These are phyloP conservation scores for Zygosaccharomyces sapae DNA, from an alignment of 1,139 yeast genomes.

Conservation along the genomic window DNA sequence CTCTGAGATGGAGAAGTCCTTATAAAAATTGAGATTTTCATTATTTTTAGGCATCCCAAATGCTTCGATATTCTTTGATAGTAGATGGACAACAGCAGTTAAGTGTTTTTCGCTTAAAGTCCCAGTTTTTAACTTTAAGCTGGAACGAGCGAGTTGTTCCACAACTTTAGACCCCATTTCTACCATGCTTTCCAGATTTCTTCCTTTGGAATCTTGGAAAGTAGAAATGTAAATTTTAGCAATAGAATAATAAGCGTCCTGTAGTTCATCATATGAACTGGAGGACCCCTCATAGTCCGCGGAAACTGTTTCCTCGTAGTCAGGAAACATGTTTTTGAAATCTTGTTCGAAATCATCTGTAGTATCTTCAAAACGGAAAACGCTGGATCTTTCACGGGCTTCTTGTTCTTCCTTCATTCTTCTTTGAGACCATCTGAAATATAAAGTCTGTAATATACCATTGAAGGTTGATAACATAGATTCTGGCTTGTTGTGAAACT, in stretches of 20 bases:
- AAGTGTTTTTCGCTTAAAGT: constrained; percentile 40
- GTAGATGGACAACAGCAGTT: constrained; percentile 42
- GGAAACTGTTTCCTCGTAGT: constrained; percentile 58
- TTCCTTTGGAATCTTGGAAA: constrained; percentile 27
- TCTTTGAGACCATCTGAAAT: constrained; percentile 78
- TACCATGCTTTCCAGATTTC: constrained; percentile 37
- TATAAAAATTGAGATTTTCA: constrained; percentile 57
- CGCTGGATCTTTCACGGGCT: constrained; percentile 54
- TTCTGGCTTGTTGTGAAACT: constrained; percentile 22
- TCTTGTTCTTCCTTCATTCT: constrained; percentile 62
- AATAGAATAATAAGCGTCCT: constrained; percentile 37
- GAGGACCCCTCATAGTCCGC: constrained; percentile 38
- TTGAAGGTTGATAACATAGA: constrained; percentile 35
- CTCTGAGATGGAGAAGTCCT: constrained; percentile 59
- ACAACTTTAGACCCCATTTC: constrained; percentile 44
- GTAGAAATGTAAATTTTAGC: constrained; percentile 39
- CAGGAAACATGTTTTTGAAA: constrained; percentile 76
- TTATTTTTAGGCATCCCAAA: constrained; percentile 23
- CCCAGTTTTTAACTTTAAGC: constrained; percentile 31
- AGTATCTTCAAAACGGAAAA: constrained; percentile 58
- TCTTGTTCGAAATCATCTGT: constrained; percentile 53
- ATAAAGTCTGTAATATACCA: constrained; percentile 53
- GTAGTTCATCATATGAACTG: constrained; percentile 27
- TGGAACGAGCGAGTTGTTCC: constrained; percentile 27
- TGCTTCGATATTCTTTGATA: constrained; percentile 36